Evolutionary conservation across 495 filamentous ascomycete species (phyloP).

Genomic region (Aspergillus carlsbadensis): DNA sequence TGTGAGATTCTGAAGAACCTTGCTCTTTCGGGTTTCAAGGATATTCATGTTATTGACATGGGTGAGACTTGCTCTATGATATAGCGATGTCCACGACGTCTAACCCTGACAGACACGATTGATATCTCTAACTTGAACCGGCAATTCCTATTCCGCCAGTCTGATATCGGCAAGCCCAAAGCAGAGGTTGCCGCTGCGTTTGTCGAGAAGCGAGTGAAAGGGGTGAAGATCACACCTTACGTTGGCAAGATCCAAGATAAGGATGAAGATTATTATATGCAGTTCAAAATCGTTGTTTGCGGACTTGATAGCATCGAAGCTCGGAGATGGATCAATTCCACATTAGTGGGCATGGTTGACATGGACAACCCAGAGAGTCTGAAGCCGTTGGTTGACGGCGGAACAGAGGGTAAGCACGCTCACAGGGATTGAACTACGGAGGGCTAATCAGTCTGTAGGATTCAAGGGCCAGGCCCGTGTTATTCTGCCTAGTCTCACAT

Average conservation of each 20-base stretch:
- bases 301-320: slow-evolving; percentile 98
- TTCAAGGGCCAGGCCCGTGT: slow-evolving; percentile 98
- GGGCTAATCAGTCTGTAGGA: slow-evolving; percentile 44
- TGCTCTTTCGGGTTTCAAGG: slow-evolving; percentile 89
- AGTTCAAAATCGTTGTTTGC: slow-evolving; percentile 90
- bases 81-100: no score
- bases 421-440: not conserved
- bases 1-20: slow-evolving; percentile 98
- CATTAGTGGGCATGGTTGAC: slow-evolving; percentile 85
- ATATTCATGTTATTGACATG: slow-evolving; percentile 99
- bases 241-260: slow-evolving; percentile 97
- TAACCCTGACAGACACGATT: slow-evolving; percentile 71
- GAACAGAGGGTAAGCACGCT: slow-evolving; percentile 72
- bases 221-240: slow-evolving; percentile 88
- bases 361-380: slow-evolving; percentile 72
- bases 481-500: slow-evolving; percentile 85
- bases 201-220: slow-evolving; percentile 82
- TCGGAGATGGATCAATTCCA: slow-evolving; percentile 96
- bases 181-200: slow-evolving; percentile 90
- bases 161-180: slow-evolving; percentile 91
- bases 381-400: slow-evolving; percentile 94
- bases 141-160: slow-evolving; percentile 92
- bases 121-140: slow-evolving; percentile 98
- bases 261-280: slow-evolving; percentile 96
- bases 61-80: slow-evolving; percentile 58